Evolutionary conservation across 176 grass and related monocot genomes (phyloP).

Genomic region (Luzula sylvatica): DNA sequence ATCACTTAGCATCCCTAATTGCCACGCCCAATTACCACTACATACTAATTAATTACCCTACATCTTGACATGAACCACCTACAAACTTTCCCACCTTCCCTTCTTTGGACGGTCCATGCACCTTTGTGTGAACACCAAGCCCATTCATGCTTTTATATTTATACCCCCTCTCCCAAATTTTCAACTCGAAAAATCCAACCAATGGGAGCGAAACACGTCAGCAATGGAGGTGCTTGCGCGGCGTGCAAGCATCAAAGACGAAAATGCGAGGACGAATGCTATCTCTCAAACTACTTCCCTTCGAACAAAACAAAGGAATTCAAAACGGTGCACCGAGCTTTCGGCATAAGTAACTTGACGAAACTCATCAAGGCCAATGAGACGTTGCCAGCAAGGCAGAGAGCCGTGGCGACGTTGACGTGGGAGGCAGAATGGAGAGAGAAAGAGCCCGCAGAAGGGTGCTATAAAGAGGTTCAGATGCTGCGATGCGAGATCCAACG

Average conservation of each 20-base stretch:
- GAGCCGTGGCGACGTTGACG: conserved; percentile 54
- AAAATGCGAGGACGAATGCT: conserved; percentile 76
- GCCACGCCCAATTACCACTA: conserved; percentile 7
- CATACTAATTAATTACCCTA: neutral
- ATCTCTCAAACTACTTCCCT: conserved; percentile 65
- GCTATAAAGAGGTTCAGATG: conserved; percentile 58
- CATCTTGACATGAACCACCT: conserved; percentile 64
- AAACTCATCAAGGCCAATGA: conserved; percentile 79
- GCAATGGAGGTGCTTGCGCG: conserved; percentile 55
- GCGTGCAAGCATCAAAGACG: conserved; percentile 76
- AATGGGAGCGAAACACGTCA: conserved; percentile 28
- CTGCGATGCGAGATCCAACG: conserved; percentile 54
- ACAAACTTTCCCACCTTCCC: conserved; percentile 59
- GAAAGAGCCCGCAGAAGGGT: conserved; percentile 52
- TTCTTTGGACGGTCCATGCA: conserved; percentile 31
- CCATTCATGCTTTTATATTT: conserved; percentile 5
- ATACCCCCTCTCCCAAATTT: neutral
- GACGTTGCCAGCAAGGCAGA: conserved; percentile 31
- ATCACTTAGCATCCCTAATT: conserved; percentile 13
- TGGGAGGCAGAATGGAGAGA: conserved; percentile 72
- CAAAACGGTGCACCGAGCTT: conserved; percentile 62
- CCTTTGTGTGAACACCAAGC: conserved; percentile 1
- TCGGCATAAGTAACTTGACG: conserved; percentile 60
- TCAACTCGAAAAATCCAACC: neutral
- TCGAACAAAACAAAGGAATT: conserved; percentile 60